These are phyloP conservation scores for Torrubiella hemipterigena DNA, from an alignment of 2,329 filamentous ascomycete genomes.

Conservation along the genomic window DNA sequence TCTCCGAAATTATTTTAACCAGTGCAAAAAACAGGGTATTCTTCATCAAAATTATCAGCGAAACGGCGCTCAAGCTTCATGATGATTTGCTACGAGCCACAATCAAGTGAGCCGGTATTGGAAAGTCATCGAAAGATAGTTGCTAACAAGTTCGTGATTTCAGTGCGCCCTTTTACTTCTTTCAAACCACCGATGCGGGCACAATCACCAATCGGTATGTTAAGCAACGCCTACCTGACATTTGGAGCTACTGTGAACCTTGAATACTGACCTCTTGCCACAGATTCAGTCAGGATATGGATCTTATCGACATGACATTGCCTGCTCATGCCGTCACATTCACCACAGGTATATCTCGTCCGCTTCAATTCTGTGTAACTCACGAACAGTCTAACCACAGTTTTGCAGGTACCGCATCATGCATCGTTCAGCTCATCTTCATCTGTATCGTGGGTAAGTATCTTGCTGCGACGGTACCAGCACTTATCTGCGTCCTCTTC, in stretches of 20 bases:
- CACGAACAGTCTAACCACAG: too few species aligned
- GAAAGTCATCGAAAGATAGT: conserved; percentile 1
- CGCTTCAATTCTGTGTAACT: too few species aligned
- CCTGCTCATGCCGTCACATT: background rate
- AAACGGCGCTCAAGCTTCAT: too few species aligned
- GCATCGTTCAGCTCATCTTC: background rate
- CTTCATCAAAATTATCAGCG: too few species aligned
- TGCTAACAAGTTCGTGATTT: too few species aligned
- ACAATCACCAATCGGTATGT: conserved; percentile 1
- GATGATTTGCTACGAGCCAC: background rate
- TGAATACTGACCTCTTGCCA: background rate
- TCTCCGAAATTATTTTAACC: too few species aligned
- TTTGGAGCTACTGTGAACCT: too few species aligned
- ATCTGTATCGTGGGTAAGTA: background rate
- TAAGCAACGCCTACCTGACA: background rate
- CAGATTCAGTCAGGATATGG: background rate
- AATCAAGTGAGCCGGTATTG: conserved; percentile 2
- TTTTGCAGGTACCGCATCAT: too few species aligned
- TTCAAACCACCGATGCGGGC: conserved; percentile 1
- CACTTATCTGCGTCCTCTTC: background rate
- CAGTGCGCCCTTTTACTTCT: conserved; percentile 1
- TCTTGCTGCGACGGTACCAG: background rate
- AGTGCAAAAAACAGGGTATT: too few species aligned
- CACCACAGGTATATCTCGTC: background rate
- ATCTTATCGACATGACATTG: background rate